Base-by-base conservation (phyloP, 345 rosid species). In the Syzygium aqueum region DNA sequence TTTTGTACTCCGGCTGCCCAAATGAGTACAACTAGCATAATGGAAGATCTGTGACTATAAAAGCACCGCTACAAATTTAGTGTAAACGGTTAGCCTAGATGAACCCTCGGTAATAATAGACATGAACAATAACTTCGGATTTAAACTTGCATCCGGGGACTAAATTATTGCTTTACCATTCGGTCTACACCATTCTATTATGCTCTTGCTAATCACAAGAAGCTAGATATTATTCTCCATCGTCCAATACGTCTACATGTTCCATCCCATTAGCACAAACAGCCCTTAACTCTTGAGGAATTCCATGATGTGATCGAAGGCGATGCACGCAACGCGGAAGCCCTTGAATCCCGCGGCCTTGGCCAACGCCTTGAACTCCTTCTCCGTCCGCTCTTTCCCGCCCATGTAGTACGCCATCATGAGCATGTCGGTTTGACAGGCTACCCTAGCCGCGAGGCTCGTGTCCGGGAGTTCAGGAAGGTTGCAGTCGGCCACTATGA, bases 321-420 rank as follows among this genome's bases (percentile, higher is more conserved):
- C 88, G 49, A 19, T 21, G 51, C 89, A 86, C 15, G n/a, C 61
- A 19, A 87, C 43, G 33, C 63, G 65, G 59, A 84, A 83, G 33
- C 86, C 67, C 15, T 67, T 51, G 88, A 89, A 89, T 15, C 89
- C 88, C 6, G 80, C 43, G 43, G 43, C 43, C 43, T 40, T 40
- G 43, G 86, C 84, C 30, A 89, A 56, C 4, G 85, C 54, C 54
- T 83, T 30, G 43, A 87, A 87, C 85, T 89, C 89, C 22, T 51
- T 87, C 73, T 85, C 67, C 1, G 87, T 87, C 65, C 88, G 85
- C 84, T 87, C 85, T 61, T 87, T 85, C 46, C 89, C 84, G 16
- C 87, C 86, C 7, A 77, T 33, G 46, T 50, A 61, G 37, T 61
- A 30, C 27, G 77, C 67, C 22, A 87, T 19, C 88, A 87, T 89